A percentile compares a stretch with the other conserved stretches of the same genome.
Conservation (phyloP, 2,329 filamentous ascomycete species). For the Pestalotiopsis fici region DNA sequence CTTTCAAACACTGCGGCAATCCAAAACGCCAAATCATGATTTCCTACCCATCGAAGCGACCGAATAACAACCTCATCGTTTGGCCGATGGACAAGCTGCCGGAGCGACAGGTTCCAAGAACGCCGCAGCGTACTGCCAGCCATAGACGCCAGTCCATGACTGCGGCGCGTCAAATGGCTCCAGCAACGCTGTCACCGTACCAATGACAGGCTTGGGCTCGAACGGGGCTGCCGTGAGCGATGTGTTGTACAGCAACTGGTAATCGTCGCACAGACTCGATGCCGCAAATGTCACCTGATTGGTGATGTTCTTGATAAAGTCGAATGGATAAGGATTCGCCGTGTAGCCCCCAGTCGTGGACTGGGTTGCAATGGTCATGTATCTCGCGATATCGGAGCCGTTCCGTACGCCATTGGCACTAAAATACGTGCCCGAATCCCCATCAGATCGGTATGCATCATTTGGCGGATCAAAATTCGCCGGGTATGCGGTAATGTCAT, state of each 20-base stretch:
- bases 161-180: constrained; percentile 22
- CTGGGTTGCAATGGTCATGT: constrained; percentile 27
- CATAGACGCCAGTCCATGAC: constrained; percentile 19
- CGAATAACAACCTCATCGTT: neutral
- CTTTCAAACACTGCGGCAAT: neutral
- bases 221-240: constrained; percentile 33
- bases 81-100: neutral
- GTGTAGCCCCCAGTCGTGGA: neutral
- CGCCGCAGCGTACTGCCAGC: constrained; percentile 22
- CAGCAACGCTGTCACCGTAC: constrained; percentile 21
- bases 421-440: constrained; percentile 22
- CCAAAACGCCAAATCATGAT: too few species aligned
- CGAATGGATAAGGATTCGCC: constrained; percentile 34
- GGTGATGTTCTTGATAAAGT: constrained; percentile 50
- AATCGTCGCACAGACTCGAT: constrained; percentile 41
- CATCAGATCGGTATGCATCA: constrained; percentile 44
- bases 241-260: constrained; percentile 46
- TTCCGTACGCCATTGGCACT: neutral
- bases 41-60: neutral
- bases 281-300: constrained; percentile 53
- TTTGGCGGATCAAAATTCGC: constrained; percentile 47
- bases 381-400: constrained; percentile 10
- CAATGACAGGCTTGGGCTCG: constrained; percentile 27
- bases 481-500: constrained; percentile 44
- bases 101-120: constrained; percentile 22